These are phyloP conservation scores for Suillus discolor DNA, from an alignment of 768 basidiomycete species.

Conservation along the genomic window DNA sequence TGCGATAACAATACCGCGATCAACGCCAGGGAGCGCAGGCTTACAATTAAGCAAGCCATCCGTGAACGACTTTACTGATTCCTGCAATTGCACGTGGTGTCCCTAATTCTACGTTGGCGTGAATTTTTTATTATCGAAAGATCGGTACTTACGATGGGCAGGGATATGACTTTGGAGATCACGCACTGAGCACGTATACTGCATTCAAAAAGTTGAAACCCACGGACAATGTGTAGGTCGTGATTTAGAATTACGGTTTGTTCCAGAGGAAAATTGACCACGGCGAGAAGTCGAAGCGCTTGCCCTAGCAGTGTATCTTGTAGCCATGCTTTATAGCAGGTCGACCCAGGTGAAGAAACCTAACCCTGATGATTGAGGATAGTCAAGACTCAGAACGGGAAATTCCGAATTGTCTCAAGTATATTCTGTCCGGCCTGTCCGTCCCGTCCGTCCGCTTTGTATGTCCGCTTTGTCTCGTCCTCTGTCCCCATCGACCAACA, in stretches of 20 bases:
- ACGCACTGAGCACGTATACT: not conserved
- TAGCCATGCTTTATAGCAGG: slow-evolving; percentile 2
- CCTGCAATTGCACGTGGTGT: slow-evolving; percentile 42
- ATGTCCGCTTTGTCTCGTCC: no score
- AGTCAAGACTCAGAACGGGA: not conserved
- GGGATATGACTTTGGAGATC: slow-evolving; percentile 27
- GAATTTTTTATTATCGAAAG: slow-evolving; percentile 17
- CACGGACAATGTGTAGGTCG: slow-evolving; percentile 31
- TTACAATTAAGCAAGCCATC: slow-evolving; percentile 20
- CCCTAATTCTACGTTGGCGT: slow-evolving; percentile 33
- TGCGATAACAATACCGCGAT: slow-evolving; percentile 58
- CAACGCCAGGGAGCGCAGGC: slow-evolving; percentile 51
- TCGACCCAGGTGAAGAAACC: not conserved
- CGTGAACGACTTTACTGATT: slow-evolving; percentile 40
- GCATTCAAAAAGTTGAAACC: not conserved
- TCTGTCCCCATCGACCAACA: no score
- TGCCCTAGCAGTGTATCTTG: not conserved
- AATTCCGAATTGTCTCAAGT: not conserved
- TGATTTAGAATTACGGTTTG: slow-evolving; percentile 9
- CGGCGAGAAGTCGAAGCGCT: not conserved
- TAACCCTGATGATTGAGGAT: not conserved
- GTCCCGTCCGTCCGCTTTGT: no score
- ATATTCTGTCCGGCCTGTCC: not conserved
- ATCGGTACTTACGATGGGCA: slow-evolving; percentile 35
- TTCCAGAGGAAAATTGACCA: not conserved